A percentile compares a stretch with the other conserved stretches of the same genome.
These are phyloP conservation scores for Fusarium brevicatenulatum DNA, from an alignment of 2,329 filamentous ascomycete species.

Conservation along the genomic window DNA sequence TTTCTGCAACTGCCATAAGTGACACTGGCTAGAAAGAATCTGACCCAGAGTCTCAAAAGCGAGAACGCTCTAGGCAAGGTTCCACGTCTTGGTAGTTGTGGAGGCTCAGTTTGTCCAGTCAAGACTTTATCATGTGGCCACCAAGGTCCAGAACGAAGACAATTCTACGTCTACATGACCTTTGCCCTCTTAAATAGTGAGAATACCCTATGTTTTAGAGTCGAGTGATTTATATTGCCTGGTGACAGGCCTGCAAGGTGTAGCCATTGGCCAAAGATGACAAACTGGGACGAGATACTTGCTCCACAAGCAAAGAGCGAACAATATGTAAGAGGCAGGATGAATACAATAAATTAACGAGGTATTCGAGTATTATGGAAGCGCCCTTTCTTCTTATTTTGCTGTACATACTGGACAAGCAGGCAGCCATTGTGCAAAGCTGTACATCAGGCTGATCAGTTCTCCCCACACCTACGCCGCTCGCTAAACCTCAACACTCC, in stretches of 20 bases:
- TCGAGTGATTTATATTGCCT: fast-evolving
- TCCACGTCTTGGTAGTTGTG: neutral
- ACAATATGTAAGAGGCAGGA: fast-evolving
- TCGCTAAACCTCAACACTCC: neutral
- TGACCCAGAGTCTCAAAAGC: fast-evolving
- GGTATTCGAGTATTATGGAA: fast-evolving
- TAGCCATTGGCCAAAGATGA: neutral
- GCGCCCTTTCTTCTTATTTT: neutral
- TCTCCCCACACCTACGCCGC: neutral
- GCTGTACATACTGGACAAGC: neutral
- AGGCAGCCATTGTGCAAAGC: neutral
- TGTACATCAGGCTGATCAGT: neutral
- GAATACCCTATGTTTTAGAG: neutral
- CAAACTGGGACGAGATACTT: fast-evolving
- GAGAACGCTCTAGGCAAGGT: fast-evolving
- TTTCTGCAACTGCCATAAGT: fast-evolving
- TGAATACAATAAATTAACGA: fast-evolving
- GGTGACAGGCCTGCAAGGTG: neutral
- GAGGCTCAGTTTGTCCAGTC: neutral
- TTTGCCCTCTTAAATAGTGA: fast-evolving
- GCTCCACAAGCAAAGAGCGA: neutral
- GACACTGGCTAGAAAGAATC: fast-evolving
- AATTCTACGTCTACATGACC: neutral
- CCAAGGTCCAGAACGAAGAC: neutral
- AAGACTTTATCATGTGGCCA: neutral